phyloP scores from a whole-genome alignment of 306 rosid species.

The Carpinus fangiana region DNA sequence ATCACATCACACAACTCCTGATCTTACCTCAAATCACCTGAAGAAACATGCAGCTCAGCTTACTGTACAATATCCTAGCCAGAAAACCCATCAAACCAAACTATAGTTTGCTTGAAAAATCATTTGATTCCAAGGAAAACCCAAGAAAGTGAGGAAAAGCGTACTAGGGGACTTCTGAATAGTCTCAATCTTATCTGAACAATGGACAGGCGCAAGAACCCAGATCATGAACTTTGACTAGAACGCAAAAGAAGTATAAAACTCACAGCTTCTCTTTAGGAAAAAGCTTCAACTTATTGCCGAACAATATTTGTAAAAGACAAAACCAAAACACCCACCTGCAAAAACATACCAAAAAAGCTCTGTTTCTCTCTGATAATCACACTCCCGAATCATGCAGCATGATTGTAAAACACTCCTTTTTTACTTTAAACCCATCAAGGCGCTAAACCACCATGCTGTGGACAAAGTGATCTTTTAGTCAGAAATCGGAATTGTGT shows the following conservation, averaged over 20 bases:
- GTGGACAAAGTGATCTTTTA: slow-evolving; percentile 8
- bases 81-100: slow-evolving; percentile 5
- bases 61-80: slow-evolving; percentile 11
- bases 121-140: slow-evolving; percentile 25
- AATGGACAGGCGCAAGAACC: slow-evolving; percentile 24
- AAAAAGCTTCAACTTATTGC: slow-evolving; percentile 22
- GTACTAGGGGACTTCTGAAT: slow-evolving; percentile 22
- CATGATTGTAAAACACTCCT: neutral
- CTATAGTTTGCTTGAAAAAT: slow-evolving; percentile 13
- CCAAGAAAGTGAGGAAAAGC: slow-evolving; percentile 26
- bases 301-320: slow-evolving; percentile 36
- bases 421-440: neutral
- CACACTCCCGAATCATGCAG: slow-evolving; percentile 51
- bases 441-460: slow-evolving; percentile 10
- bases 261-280: slow-evolving; percentile 22
- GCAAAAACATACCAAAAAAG: slow-evolving; percentile 31
- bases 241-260: slow-evolving; percentile 8
- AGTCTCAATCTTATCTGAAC: slow-evolving; percentile 28
- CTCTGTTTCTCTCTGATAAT: slow-evolving; percentile 34
- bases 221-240: slow-evolving; percentile 28
- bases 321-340: slow-evolving; percentile 35
- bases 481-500: neutral
- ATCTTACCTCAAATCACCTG: slow-evolving; percentile 8
- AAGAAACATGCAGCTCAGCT: slow-evolving; percentile 9
- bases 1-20: slow-evolving; percentile 48